These are phyloP conservation scores for Conoideocrella luteorostrata DNA, from an alignment of 2,329 filamentous ascomycete species.

Conservation along the genomic window DNA sequence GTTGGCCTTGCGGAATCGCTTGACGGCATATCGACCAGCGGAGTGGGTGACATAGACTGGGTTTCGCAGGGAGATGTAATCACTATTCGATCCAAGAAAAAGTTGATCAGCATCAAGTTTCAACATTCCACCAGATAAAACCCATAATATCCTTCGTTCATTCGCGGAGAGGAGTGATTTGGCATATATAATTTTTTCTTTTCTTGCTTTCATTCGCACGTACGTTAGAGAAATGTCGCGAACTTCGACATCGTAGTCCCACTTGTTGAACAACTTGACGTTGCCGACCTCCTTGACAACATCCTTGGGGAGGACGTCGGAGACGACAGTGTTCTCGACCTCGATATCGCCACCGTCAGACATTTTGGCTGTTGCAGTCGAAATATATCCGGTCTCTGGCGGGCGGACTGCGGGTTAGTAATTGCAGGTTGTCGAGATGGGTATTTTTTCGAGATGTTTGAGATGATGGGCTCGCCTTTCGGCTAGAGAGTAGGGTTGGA, in stretches of 20 bases:
- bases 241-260: constrained; percentile 98
- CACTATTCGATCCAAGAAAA: constrained; percentile 49
- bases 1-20: constrained; percentile 99
- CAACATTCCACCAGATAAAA: not conserved
- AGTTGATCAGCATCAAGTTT: constrained; percentile 24
- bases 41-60: constrained; percentile 99
- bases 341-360: constrained; percentile 94
- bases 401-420: constrained; percentile 31
- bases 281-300: constrained; percentile 81
- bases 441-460: constrained; percentile 27
- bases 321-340: constrained; percentile 71
- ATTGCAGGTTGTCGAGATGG: constrained; percentile 32
- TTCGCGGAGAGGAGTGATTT: not conserved
- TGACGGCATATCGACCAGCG: constrained; percentile 95
- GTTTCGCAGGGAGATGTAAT: constrained; percentile 99
- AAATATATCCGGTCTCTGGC: constrained; percentile 26
- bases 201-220: constrained; percentile 17
- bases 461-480: constrained; percentile 22
- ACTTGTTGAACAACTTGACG: constrained; percentile 98
- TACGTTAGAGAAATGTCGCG: constrained; percentile 99
- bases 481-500: constrained; percentile 19
- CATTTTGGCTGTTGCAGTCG: constrained; percentile 58
- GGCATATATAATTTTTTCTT: not conserved
- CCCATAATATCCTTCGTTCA: not conserved
- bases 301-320: constrained; percentile 86